phyloP scores from a whole-genome alignment of 2,329 filamentous ascomycete species.

The Arthrobotrys iridis region DNA sequence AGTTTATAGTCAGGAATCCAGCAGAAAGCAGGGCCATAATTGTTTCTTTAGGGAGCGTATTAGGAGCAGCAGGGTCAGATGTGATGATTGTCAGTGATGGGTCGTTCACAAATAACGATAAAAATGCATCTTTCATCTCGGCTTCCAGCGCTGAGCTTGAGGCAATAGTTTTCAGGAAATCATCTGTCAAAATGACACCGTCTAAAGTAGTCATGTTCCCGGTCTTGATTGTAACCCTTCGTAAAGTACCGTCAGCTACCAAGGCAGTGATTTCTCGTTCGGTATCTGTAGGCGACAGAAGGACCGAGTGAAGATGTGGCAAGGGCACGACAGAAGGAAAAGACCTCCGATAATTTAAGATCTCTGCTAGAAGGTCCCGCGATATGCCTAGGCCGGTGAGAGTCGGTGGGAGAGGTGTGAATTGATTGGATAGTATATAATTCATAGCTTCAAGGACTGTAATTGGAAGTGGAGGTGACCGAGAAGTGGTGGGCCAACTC shows the following conservation, averaged over 20 bases:
- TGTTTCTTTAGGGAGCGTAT: conserved; percentile 21
- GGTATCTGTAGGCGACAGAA: conserved; percentile 40
- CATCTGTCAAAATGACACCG: conserved; percentile 40
- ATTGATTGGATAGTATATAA: conserved; percentile 28
- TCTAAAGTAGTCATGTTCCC: conserved; percentile 29
- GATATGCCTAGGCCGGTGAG: conserved; percentile 53
- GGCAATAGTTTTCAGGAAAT: conserved; percentile 43
- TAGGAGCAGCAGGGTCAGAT: conserved; percentile 3
- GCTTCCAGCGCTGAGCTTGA: conserved; percentile 14
- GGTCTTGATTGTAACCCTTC: conserved; percentile 25
- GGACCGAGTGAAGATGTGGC: conserved; percentile 37
- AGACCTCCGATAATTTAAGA: conserved; percentile 37
- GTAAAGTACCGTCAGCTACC: conserved; percentile 39
- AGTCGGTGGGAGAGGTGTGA: conserved; percentile 50
- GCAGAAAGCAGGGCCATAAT: conserved; percentile 39
- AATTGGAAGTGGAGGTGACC: conserved; percentile 6
- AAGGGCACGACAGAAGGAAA: conserved; percentile 46
- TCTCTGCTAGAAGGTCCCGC: conserved; percentile 40
- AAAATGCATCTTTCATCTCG: conserved; percentile 30
- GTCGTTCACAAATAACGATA: conserved; percentile 15
- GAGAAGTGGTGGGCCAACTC: conserved; percentile 22
- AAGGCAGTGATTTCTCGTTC: conserved; percentile 36
- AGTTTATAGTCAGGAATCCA: conserved; percentile 45
- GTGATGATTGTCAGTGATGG: conserved; percentile 22
- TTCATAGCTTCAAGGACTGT: conserved; percentile 35